A percentile compares a stretch with the other conserved stretches of the same genome.
phyloP scores from a whole-genome alignment of 192 early-diverging fungal genomes.

The Neocallimastix lanati region DNA sequence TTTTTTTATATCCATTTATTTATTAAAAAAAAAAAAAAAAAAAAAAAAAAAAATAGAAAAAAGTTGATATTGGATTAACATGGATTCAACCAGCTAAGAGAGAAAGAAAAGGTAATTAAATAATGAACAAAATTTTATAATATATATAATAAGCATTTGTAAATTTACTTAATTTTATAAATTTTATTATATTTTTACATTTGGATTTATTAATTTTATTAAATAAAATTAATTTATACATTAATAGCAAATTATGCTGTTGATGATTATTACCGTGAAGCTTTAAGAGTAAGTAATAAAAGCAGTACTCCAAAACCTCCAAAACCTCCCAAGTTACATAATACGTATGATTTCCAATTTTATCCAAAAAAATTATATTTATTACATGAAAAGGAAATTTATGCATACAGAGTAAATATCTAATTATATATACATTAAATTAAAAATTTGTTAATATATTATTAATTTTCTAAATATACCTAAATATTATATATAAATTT shows the following conservation, averaged over 20 bases:
- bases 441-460: background rate
- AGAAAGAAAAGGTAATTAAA: constrained; percentile 50
- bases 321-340: constrained; percentile 26
- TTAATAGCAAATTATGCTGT: constrained; percentile 58
- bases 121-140: constrained; percentile 1
- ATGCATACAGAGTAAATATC: constrained; percentile 20
- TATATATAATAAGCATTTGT: too few species aligned
- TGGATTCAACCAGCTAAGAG: constrained; percentile 94
- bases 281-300: constrained; percentile 30
- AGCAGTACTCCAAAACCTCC: constrained; percentile 20
- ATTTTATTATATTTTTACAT: too few species aligned
- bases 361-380: constrained; percentile 57
- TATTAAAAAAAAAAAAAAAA: too few species aligned
- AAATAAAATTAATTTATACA: too few species aligned
- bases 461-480: background rate
- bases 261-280: constrained; percentile 83
- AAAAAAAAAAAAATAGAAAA: constrained; percentile 21
- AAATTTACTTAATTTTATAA: too few species aligned
- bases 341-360: constrained; percentile 79
- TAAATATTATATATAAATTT: constrained; percentile 13
- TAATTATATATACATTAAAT: too few species aligned
- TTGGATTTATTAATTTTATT: too few species aligned
- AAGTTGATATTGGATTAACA: constrained; percentile 29
- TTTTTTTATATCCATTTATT: too few species aligned
- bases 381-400: constrained; percentile 65